These are phyloP conservation scores for Colletotrichum horii DNA, from an alignment of 2,329 filamentous ascomycete genomes.

Conservation along the genomic window DNA sequence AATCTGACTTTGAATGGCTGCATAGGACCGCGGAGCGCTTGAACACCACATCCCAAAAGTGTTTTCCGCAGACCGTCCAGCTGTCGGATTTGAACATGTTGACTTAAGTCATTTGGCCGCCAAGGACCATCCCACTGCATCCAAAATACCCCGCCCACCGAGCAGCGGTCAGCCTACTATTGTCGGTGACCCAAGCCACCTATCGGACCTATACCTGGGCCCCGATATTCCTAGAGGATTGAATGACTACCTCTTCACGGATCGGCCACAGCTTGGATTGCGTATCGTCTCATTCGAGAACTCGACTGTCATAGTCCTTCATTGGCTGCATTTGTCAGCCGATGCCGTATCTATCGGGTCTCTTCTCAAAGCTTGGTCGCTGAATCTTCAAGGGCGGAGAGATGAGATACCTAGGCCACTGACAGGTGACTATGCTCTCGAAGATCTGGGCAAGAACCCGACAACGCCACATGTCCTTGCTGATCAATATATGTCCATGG, in stretches of 20 bases:
- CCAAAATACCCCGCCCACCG: conserved; percentile 28
- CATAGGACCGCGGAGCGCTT: conserved; percentile 30
- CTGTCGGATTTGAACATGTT: conserved; percentile 37
- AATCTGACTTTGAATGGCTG: neutral
- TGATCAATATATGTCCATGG: neutral
- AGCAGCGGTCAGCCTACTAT: conserved; percentile 25
- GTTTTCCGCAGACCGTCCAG: conserved; percentile 38
- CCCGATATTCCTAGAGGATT: conserved; percentile 28
- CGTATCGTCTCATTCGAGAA: conserved; percentile 47
- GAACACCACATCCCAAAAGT: conserved; percentile 45
- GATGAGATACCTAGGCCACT: neutral
- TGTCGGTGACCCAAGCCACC: conserved; percentile 26
- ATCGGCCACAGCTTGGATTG: conserved; percentile 44
- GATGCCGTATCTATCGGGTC: conserved; percentile 41
- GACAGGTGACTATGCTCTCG: neutral
- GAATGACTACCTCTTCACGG: conserved; percentile 39
- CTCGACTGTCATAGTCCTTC: conserved; percentile 43
- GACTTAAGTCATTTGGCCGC: conserved; percentile 30
- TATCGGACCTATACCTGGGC: neutral
- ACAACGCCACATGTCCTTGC: neutral
- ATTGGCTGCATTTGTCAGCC: conserved; percentile 44
- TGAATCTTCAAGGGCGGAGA: neutral
- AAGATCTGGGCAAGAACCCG: neutral
- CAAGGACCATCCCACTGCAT: conserved; percentile 38
- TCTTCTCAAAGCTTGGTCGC: neutral